phyloP scores from a whole-genome alignment of 306 rosid species.

The Corylus avellana region DNA sequence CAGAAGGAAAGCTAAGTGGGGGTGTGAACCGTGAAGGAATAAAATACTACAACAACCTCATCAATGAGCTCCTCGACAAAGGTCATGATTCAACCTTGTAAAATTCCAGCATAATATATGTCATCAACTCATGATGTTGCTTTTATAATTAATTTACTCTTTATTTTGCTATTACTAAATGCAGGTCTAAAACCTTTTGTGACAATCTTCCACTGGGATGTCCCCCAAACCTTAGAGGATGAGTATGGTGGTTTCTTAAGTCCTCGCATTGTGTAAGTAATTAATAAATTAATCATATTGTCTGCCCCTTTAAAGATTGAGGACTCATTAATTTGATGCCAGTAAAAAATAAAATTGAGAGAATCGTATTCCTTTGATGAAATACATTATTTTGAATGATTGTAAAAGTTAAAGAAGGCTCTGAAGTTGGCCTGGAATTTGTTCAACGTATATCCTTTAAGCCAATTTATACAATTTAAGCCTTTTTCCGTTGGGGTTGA shows the following conservation, averaged over 20 bases:
- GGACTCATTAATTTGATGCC: too few relatives aligned
- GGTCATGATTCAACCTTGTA: conserved; percentile 17
- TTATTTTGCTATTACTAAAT: background rate
- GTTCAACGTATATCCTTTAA: too few relatives aligned
- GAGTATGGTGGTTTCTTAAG: conserved; percentile 56
- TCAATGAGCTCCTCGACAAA: conserved; percentile 31
- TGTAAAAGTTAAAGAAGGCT: too few relatives aligned
- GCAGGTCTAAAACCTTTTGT: conserved; percentile 48
- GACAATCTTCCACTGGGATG: conserved; percentile 68
- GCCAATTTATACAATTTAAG: too few relatives aligned
- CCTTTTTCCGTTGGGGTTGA: too few relatives aligned
- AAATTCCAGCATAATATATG: conserved; percentile 25
- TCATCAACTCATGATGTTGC: background rate
- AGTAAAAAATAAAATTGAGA: too few relatives aligned
- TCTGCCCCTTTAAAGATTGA: too few relatives aligned
- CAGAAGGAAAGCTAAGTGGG: conserved; percentile 38
- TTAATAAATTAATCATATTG: background rate
- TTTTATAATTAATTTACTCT: too few relatives aligned
- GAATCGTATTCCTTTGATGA: too few relatives aligned
- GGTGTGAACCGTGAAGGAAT: conserved; percentile 39
- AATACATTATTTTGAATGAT: too few relatives aligned
- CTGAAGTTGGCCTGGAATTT: too few relatives aligned
- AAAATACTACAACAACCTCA: conserved; percentile 39
- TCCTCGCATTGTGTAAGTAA: conserved; percentile 44
- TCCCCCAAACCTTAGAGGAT: conserved; percentile 58